Percentiles rank a stretch among this genome's conserved stretches.
Conservation (phyloP, 306 rosid species). For the Geum urbanum region DNA sequence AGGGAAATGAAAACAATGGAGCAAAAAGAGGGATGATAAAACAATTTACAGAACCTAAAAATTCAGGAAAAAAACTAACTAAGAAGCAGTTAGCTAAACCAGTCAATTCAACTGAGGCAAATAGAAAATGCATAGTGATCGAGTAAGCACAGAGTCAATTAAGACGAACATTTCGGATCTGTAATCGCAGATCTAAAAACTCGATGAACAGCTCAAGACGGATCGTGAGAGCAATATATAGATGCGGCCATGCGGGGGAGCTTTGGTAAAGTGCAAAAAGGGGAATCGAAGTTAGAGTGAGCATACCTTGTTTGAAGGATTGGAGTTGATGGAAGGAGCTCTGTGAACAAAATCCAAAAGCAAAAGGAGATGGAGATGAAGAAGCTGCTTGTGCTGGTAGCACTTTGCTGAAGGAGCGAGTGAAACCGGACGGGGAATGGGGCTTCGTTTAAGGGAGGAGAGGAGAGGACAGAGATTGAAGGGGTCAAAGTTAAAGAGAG, state of each 20-base stretch:
- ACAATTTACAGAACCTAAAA: not conserved
- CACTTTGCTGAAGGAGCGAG: slow-evolving; percentile 9
- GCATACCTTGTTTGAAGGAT: slow-evolving; percentile 53
- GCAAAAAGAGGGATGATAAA: no score
- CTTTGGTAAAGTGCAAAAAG: slow-evolving; percentile 13
- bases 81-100: slow-evolving; percentile 14
- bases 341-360: slow-evolving; percentile 22
- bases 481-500: slow-evolving; percentile 64
- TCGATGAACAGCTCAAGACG: slow-evolving; percentile 33
- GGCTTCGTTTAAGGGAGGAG: slow-evolving; percentile 37
- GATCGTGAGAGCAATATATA: slow-evolving; percentile 60
- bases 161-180: slow-evolving; percentile 50
- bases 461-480: slow-evolving; percentile 20
- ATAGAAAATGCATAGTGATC: not conserved
- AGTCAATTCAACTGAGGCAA: slow-evolving; percentile 25
- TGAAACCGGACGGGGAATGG: slow-evolving; percentile 19
- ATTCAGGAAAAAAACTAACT: slow-evolving; percentile 7
- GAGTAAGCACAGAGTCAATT: no score
- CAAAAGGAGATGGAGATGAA: slow-evolving; percentile 27
- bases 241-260: no score
- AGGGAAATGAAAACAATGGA: not conserved
- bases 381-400: not conserved
- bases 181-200: slow-evolving; percentile 35
- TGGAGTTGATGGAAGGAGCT: slow-evolving; percentile 32
- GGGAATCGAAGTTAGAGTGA: no score